Evolutionary conservation across 148 eudicot species (phyloP).

Genomic region (Arctostaphylos glauca): DNA sequence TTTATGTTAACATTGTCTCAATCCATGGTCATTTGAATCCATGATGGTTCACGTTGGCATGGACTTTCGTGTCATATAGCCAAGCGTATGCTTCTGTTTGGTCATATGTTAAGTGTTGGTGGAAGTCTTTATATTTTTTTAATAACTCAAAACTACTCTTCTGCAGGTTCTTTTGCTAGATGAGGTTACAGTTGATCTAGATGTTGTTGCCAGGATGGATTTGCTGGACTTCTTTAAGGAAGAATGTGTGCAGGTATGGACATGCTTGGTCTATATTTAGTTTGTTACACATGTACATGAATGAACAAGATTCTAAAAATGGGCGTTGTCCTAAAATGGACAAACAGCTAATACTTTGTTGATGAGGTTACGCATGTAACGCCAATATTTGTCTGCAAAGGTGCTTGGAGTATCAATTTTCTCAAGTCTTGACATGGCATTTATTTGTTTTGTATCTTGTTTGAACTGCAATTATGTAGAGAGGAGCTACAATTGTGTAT

Average conservation of each 20-base stretch:
- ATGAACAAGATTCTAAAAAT: neutral
- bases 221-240: conserved; percentile 81
- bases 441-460: neutral
- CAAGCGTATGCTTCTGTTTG: neutral
- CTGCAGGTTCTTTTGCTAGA: conserved; percentile 87
- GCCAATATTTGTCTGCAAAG: neutral
- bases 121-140: neutral
- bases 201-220: conserved; percentile 94
- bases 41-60: neutral
- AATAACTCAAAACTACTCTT: neutral
- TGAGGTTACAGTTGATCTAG: conserved; percentile 93
- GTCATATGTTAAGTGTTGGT: neutral
- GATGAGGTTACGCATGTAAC: neutral
- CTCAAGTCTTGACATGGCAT: neutral
- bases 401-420: neutral
- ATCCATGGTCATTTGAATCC: neutral
- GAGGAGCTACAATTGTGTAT: conserved; percentile 95
- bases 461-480: conserved; percentile 31
- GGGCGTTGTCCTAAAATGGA: neutral
- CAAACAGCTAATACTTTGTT: neutral
- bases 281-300: conserved; percentile 12
- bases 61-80: neutral
- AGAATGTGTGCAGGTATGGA: conserved; percentile 86
- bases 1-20: neutral
- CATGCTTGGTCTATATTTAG: conserved; percentile 3